Conservation (phyloP, 345 rosid genomes). For the Aquilaria malaccensis region DNA sequence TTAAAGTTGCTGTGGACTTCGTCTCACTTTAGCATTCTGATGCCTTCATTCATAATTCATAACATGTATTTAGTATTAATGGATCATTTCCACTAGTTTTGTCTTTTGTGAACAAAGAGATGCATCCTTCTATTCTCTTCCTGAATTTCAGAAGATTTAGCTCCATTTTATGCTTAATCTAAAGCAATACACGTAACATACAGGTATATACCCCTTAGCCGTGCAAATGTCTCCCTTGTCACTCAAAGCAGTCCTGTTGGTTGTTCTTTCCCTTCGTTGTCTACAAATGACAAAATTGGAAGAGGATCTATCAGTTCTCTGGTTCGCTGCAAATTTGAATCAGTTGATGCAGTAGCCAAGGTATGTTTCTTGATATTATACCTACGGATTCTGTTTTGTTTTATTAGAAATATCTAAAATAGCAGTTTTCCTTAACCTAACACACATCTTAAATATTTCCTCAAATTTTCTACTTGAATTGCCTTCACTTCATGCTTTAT, state of each 20-base stretch:
- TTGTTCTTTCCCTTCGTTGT: conserved; percentile 52
- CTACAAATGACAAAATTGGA: conserved; percentile 4
- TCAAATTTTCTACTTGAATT: conserved; percentile 5
- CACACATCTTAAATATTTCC: too few species aligned
- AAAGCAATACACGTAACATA: not conserved
- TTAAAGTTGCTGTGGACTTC: not conserved
- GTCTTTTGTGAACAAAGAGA: not conserved
- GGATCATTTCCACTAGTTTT: not conserved
- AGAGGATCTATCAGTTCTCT: not conserved
- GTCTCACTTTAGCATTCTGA: not conserved
- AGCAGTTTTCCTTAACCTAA: too few species aligned
- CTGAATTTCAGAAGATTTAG: conserved; percentile 1
- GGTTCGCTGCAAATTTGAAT: not conserved
- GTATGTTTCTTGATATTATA: not conserved
- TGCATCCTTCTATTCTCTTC: not conserved
- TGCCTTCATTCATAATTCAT: not conserved
- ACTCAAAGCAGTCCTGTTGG: conserved; percentile 30
- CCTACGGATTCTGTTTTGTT: not conserved
- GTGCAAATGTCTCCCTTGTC: conserved; percentile 31
- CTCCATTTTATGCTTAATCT: conserved; percentile 9
- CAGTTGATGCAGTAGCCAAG: not conserved
- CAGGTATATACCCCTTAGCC: conserved; percentile 82
- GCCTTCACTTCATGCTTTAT: conserved; percentile 2
- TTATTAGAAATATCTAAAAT: too few species aligned
- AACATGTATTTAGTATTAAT: not conserved